Conservation (phyloP, 2,329 filamentous ascomycete genomes). For the Chaetothyriales sp. region DNA sequence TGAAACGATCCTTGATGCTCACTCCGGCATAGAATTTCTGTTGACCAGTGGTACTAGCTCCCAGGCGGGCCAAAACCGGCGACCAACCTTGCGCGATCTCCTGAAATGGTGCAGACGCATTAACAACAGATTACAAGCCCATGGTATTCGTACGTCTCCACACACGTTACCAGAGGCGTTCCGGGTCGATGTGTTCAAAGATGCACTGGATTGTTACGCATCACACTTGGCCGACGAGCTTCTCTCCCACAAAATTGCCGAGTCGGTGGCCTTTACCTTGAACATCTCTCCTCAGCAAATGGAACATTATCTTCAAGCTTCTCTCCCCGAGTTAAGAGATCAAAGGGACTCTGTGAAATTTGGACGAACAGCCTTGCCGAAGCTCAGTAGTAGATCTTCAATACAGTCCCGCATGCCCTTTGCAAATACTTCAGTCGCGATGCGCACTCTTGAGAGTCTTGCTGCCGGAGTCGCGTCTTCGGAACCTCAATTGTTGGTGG, state of each 20-base stretch:
- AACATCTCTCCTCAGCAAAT: slow-evolving; percentile 71
- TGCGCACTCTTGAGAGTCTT: slow-evolving; percentile 76
- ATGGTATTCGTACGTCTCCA: neutral
- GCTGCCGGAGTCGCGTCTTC: slow-evolving; percentile 65
- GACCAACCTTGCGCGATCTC: slow-evolving; percentile 61
- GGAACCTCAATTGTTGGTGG: slow-evolving; percentile 91
- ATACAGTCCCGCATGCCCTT: slow-evolving; percentile 40
- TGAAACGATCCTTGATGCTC: slow-evolving; percentile 43
- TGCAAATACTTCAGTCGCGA: slow-evolving; percentile 75
- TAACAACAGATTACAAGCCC: slow-evolving; percentile 44
- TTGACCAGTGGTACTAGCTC: slow-evolving; percentile 15
- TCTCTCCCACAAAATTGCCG: slow-evolving; percentile 47
- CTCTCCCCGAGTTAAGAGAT: slow-evolving; percentile 57
- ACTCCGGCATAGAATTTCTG: slow-evolving; percentile 30
- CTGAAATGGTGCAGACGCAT: slow-evolving; percentile 83
- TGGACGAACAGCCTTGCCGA: slow-evolving; percentile 50
- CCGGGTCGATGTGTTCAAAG: slow-evolving; percentile 77
- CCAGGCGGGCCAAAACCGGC: slow-evolving; percentile 32
- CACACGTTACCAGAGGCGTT: slow-evolving; percentile 49
- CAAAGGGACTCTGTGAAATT: slow-evolving; percentile 47
- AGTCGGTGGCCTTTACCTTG: slow-evolving; percentile 70
- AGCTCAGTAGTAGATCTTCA: slow-evolving; percentile 32
- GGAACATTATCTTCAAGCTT: slow-evolving; percentile 57
- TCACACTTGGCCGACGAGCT: slow-evolving; percentile 59
- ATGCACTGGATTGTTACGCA: slow-evolving; percentile 84